Evolutionary conservation across 148 eudicot species (phyloP).

Genomic region (Linanthus parryae): DNA sequence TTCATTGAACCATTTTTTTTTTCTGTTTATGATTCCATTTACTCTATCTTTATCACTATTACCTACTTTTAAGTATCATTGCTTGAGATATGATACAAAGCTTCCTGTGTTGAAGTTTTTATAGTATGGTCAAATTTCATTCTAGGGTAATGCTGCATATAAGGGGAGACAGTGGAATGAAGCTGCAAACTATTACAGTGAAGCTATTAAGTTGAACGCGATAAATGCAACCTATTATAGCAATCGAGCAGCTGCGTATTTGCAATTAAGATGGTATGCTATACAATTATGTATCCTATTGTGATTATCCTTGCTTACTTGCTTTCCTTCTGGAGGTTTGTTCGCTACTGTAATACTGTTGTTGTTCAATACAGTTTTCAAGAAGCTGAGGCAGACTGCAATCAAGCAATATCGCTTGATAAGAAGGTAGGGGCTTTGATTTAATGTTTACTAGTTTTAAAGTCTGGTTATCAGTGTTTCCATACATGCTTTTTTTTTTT

Average conservation of each 20-base stretch:
- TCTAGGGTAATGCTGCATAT: constrained; percentile 85
- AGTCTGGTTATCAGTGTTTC: no score
- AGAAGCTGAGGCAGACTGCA: constrained; percentile 79
- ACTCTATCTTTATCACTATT: no score
- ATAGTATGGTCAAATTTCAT: constrained; percentile 3
- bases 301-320: neutral
- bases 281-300: neutral
- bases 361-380: constrained; percentile 42
- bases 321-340: constrained; percentile 3
- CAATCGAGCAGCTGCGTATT: constrained; percentile 90
- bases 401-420: constrained; percentile 66
- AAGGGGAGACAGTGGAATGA: constrained; percentile 74
- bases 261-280: constrained; percentile 69
- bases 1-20: no score
- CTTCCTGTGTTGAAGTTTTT: neutral
- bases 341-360: constrained; percentile 6
- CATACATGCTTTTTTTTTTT: no score
- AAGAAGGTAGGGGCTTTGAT: constrained; percentile 67
- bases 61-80: no score
- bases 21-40: no score
- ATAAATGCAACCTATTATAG: constrained; percentile 59
- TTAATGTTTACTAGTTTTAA: constrained; percentile 4
- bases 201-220: constrained; percentile 69
- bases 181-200: constrained; percentile 69
- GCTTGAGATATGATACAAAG: neutral